Base-by-base conservation (phyloP, 345 rosid species). In the Salix dunnii region DNA sequence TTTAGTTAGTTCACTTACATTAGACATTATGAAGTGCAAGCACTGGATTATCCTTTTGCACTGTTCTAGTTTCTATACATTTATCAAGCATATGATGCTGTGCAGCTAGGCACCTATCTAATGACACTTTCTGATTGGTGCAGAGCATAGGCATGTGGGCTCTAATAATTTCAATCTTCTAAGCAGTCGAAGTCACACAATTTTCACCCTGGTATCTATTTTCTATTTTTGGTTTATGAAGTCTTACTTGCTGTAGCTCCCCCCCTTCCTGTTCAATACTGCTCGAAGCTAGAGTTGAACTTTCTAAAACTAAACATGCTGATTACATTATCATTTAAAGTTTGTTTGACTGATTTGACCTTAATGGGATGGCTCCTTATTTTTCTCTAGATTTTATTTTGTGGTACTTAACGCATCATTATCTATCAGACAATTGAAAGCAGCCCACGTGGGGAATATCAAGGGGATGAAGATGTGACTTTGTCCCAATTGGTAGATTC, bases 141-240 rank as follows among this genome's bases (percentile, higher is more conserved):
- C 92, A 95, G 99, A 88, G 73, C 99, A 92, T 74, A 88, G 97
- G 82, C 99, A 95, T 46, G 97, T 92, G 75, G 99, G 99, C 74
- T 92, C 97, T 31, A 95, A 91, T 80, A 95, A 95, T 82, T 88
- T 95, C 82, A 95, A 95, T 85, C 92, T 95, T 78, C 88, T 90
- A 53, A 92, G 99, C 91, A 95, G 99, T 73, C 89, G 96, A 74
- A 95, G 99, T 86, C 99, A 95, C 88, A 95, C 99, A 60, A 91
- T 92, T 76, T 95, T 95, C 75, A 91, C 97, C 23, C 80, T 91
- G 93, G 96, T 92, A 91, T 33, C 27, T 66, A 18, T 66, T 36
- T 42, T 58, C 70, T 7, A 73, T 25, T 80, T 77, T 69, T 4
- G 16, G 65, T 38, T 69, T 74, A 35, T 71, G 51, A 31, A 60